Conservation (phyloP, 345 rosid genomes). For the Litchi chinensis region DNA sequence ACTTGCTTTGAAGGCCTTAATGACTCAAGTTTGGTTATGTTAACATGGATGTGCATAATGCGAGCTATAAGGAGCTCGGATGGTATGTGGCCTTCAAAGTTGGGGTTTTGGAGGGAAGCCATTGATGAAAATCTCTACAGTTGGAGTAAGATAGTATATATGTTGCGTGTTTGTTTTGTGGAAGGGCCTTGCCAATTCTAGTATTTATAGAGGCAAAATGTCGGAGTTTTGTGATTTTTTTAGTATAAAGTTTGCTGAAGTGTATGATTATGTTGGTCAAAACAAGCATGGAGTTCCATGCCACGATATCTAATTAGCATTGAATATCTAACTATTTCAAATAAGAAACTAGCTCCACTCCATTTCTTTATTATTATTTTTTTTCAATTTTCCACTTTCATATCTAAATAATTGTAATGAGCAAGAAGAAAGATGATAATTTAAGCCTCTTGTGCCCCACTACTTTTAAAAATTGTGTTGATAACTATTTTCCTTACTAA, state of each 20-base stretch:
- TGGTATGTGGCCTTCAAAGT: constrained; percentile 15
- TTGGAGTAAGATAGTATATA: not conserved
- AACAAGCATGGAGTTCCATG: not conserved
- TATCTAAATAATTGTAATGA: too few relatives aligned
- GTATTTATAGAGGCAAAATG: not conserved
- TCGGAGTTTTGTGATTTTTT: not conserved
- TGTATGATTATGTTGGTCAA: not conserved
- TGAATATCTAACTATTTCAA: not conserved
- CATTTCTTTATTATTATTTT: too few relatives aligned
- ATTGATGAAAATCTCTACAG: constrained; percentile 13
- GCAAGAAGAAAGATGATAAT: too few relatives aligned
- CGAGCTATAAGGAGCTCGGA: constrained; percentile 23
- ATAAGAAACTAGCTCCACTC: not conserved
- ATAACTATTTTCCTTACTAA: too few relatives aligned
- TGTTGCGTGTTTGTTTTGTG: not conserved
- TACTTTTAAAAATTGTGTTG: too few relatives aligned
- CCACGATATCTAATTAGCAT: not conserved
- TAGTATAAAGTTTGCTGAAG: too few relatives aligned
- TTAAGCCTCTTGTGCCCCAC: too few relatives aligned
- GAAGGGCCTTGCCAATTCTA: not conserved
- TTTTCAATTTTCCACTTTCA: too few relatives aligned
- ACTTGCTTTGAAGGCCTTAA: constrained; percentile 33
- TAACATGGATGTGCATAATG: constrained; percentile 24
- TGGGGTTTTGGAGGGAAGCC: constrained; percentile 32
- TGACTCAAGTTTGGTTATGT: constrained; percentile 30